phyloP scores from a whole-genome alignment of 1,284 basidiomycete species.

The Termitomyces sp. region DNA sequence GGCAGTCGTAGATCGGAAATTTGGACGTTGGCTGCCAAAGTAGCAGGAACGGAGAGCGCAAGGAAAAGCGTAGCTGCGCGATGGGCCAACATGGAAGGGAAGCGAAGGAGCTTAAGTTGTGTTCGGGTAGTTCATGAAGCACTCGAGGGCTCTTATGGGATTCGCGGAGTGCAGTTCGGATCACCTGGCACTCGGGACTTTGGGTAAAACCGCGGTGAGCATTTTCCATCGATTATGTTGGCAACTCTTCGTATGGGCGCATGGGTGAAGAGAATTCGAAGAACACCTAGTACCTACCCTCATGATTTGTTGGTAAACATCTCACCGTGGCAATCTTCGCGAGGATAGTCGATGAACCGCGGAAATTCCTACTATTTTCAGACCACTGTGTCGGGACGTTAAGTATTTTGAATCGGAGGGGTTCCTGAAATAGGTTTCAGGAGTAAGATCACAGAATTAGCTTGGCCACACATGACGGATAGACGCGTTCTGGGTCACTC shows the following conservation, averaged over 20 bases:
- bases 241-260: neutral
- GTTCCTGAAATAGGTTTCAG: neutral
- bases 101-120: neutral
- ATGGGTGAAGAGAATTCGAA: slow-evolving; percentile 5
- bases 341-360: neutral
- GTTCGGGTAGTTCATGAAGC: neutral
- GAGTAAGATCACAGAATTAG: neutral
- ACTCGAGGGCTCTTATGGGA: slow-evolving; percentile 12
- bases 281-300: neutral
- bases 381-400: neutral
- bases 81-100: slow-evolving; percentile 10
- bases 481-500: neutral
- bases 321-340: neutral
- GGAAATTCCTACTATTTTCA: neutral
- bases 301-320: slow-evolving; percentile 1
- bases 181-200: slow-evolving; percentile 11
- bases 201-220: no score
- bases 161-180: neutral
- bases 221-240: no score
- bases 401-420: neutral
- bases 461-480: slow-evolving; percentile 1
- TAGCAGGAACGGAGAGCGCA: slow-evolving; percentile 6
- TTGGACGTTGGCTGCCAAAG: slow-evolving; percentile 15
- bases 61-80: slow-evolving; percentile 6
- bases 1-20: slow-evolving; percentile 16